Percentiles rank a stretch among this genome's conserved stretches.
Conservation (phyloP, 192 early-diverging fungal genomes). For the Entomortierella beljakovae region DNA sequence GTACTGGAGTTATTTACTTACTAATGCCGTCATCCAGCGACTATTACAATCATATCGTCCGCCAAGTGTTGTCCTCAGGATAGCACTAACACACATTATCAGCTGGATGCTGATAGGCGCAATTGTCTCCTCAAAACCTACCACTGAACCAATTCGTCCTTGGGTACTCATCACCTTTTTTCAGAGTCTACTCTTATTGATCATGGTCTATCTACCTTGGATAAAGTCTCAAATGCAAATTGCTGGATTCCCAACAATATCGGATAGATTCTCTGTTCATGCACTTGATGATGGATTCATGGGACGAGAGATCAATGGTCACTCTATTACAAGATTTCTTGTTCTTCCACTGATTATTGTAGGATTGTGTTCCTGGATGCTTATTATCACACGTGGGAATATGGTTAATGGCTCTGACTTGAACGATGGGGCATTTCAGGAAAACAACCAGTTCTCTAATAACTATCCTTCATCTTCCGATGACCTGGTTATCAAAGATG, state of each 20-base stretch:
- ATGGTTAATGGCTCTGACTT: slow-evolving; percentile 4
- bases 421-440: slow-evolving; percentile 6
- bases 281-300: slow-evolving; percentile 50
- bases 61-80: slow-evolving; percentile 57
- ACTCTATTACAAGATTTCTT: slow-evolving; percentile 30
- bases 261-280: slow-evolving; percentile 25
- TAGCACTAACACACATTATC: slow-evolving; percentile 55
- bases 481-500: slow-evolving; percentile 11
- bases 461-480: slow-evolving; percentile 11
- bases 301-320: slow-evolving; percentile 47
- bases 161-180: slow-evolving; percentile 61
- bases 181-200: slow-evolving; percentile 52
- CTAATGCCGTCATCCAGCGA: slow-evolving; percentile 59
- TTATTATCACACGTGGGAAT: slow-evolving; percentile 56
- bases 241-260: slow-evolving; percentile 28
- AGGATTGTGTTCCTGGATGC: slow-evolving; percentile 61
- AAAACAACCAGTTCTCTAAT: not conserved
- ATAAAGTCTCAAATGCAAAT: slow-evolving; percentile 29
- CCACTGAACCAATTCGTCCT: slow-evolving; percentile 60
- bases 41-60: slow-evolving; percentile 62
- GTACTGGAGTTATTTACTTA: slow-evolving; percentile 64
- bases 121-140: slow-evolving; percentile 51
- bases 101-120: slow-evolving; percentile 58
- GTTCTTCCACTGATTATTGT: slow-evolving; percentile 60
- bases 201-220: slow-evolving; percentile 40